phyloP scores from a whole-genome alignment of 75 land plant species.

The Chamaecyparis obtusa region DNA sequence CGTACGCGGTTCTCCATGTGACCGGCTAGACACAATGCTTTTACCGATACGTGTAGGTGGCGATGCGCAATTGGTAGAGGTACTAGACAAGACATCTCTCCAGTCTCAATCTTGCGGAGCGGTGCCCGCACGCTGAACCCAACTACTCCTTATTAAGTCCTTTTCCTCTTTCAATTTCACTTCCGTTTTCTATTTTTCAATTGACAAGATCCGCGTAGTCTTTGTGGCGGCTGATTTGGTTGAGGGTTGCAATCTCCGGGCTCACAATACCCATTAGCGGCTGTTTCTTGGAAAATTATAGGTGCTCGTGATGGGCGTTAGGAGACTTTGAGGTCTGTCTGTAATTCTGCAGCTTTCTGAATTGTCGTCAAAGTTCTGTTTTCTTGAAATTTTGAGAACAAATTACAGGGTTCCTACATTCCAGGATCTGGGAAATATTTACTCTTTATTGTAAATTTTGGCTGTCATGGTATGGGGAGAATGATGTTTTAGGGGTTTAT shows the following conservation, averaged over 20 bases:
- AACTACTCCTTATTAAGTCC: too few relatives aligned
- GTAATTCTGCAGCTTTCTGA: background rate
- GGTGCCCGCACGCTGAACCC: background rate
- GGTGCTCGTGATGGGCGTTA: background rate
- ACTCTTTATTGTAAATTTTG: background rate
- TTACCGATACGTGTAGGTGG: background rate
- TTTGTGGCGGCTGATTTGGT: background rate
- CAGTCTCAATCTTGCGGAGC: background rate
- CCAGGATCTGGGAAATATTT: background rate
- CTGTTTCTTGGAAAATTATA: background rate
- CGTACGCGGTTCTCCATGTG: too few relatives aligned
- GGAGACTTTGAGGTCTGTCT: background rate
- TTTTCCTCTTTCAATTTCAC: background rate
- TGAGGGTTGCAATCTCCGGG: background rate
- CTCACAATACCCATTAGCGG: background rate
- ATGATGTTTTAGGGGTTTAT: background rate
- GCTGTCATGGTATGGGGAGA: background rate
- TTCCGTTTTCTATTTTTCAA: background rate
- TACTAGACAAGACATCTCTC: background rate
- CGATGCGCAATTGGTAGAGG: background rate
- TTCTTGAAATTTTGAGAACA: background rate
- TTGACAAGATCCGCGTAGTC: background rate
- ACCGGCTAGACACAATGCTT: background rate
- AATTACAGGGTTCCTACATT: background rate
- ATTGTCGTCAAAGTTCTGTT: background rate